phyloP scores from a whole-genome alignment of 345 rosid species.

The Salix udensis region DNA sequence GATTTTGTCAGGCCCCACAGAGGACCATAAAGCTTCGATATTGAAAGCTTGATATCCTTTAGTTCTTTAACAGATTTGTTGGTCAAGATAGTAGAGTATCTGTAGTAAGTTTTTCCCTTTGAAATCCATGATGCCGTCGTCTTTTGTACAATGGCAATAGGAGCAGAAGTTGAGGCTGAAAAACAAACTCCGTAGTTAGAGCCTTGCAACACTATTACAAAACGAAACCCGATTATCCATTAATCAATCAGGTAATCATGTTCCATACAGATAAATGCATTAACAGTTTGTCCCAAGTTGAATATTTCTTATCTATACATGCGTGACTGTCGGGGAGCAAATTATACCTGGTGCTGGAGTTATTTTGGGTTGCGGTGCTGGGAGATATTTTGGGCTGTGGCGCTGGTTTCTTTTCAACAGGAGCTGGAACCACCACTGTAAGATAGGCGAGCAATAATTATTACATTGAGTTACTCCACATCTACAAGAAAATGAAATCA shows the following conservation, averaged over 20 bases:
- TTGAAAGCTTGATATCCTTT: constrained; percentile 59
- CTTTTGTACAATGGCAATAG: constrained; percentile 67
- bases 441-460: constrained; percentile 4
- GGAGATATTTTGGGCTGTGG: constrained; percentile 38
- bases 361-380: constrained; percentile 35
- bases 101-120: constrained; percentile 67
- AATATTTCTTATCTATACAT: background rate
- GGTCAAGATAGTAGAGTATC: constrained; percentile 70
- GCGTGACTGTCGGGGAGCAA: background rate
- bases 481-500: background rate
- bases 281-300: background rate
- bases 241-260: background rate
- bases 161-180: constrained; percentile 54
- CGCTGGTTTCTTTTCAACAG: constrained; percentile 42
- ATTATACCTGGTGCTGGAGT: constrained; percentile 63
- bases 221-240: background rate
- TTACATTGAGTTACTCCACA: background rate
- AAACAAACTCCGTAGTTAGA: constrained; percentile 8
- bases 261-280: background rate
- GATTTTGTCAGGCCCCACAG: constrained; percentile 74
- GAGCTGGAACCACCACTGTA: constrained; percentile 53
- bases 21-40: constrained; percentile 85
- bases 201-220: background rate
- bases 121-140: constrained; percentile 70
- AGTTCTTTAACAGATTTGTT: constrained; percentile 69